These are phyloP conservation scores for Coelastrella sp. DNA, from an alignment of 139 green algal genomes.

Conservation along the genomic window DNA sequence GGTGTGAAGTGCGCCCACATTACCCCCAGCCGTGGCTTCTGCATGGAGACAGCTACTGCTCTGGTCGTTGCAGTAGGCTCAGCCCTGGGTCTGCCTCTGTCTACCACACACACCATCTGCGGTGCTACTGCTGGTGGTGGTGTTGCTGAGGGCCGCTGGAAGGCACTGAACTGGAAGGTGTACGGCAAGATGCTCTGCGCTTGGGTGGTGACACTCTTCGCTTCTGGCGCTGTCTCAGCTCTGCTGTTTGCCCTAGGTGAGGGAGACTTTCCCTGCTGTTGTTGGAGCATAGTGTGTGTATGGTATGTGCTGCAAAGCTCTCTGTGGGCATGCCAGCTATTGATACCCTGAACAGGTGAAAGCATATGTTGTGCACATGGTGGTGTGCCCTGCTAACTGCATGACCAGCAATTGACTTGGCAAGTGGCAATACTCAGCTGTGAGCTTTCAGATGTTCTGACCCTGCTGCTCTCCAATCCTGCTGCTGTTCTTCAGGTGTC, in stretches of 20 bases:
- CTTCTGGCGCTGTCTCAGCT: slow-evolving; percentile 27
- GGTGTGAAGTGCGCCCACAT: slow-evolving; percentile 56
- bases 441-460: no score
- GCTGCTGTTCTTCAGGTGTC: background rate
- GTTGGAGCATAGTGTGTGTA: no score
- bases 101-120: slow-evolving; percentile 63
- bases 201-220: slow-evolving; percentile 46
- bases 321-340: no score
- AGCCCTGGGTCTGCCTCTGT: slow-evolving; percentile 30
- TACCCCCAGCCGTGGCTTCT: slow-evolving; percentile 75
- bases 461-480: background rate
- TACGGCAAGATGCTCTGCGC: slow-evolving; percentile 13
- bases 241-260: slow-evolving; percentile 27
- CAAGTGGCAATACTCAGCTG: no score
- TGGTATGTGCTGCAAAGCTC: no score
- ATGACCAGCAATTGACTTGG: no score
- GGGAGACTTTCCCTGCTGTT: background rate
- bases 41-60: slow-evolving; percentile 73
- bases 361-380: no score
- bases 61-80: slow-evolving; percentile 71
- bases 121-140: slow-evolving; percentile 51
- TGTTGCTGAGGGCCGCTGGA: slow-evolving; percentile 29
- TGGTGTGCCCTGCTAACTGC: no score
- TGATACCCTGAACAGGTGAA: no score
- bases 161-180: slow-evolving; percentile 36